Evolutionary conservation across 2,329 filamentous ascomycete genomes (phyloP).

Genomic region (Aspergillus caelatus): DNA sequence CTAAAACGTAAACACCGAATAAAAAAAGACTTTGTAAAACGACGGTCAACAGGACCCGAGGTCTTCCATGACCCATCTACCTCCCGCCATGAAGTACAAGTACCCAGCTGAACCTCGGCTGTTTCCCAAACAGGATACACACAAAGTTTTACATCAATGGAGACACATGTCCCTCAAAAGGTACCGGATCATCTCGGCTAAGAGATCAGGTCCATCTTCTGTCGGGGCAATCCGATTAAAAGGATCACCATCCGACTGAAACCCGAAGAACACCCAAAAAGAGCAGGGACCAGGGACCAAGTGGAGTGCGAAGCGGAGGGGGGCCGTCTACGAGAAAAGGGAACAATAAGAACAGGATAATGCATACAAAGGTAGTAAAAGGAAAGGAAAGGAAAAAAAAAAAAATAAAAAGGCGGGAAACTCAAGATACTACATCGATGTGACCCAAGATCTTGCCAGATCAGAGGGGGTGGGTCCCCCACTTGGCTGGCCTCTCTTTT

Average conservation of each 20-base stretch:
- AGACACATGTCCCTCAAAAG: not conserved
- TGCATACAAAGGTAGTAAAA: not conserved
- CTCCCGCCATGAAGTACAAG: too few relatives aligned
- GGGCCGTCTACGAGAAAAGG: not conserved
- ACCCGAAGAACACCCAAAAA: not conserved
- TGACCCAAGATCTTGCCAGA: constrained; percentile 2
- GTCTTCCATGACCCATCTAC: too few relatives aligned
- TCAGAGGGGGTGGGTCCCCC: not conserved
- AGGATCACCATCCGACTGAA: not conserved
- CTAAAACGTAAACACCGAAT: not conserved
- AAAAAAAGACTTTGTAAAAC: too few relatives aligned
- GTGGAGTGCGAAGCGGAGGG: not conserved
- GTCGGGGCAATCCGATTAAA: not conserved
- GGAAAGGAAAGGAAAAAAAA: not conserved
- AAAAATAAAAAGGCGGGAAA: not conserved
- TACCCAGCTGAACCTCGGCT: too few relatives aligned
- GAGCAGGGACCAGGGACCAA: not conserved
- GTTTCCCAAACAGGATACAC: not conserved
- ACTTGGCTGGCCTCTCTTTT: not conserved
- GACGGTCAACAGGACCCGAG: too few relatives aligned
- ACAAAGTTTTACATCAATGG: too few relatives aligned
- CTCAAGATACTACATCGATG: not conserved
- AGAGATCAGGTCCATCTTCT: not conserved
- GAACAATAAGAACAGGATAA: too few relatives aligned
- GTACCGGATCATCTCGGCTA: not conserved